A percentile compares a stretch with the other conserved stretches of the same genome.
phyloP scores from a whole-genome alignment of 2,329 filamentous ascomycete genomes.

The Lithohypha guttulata region DNA sequence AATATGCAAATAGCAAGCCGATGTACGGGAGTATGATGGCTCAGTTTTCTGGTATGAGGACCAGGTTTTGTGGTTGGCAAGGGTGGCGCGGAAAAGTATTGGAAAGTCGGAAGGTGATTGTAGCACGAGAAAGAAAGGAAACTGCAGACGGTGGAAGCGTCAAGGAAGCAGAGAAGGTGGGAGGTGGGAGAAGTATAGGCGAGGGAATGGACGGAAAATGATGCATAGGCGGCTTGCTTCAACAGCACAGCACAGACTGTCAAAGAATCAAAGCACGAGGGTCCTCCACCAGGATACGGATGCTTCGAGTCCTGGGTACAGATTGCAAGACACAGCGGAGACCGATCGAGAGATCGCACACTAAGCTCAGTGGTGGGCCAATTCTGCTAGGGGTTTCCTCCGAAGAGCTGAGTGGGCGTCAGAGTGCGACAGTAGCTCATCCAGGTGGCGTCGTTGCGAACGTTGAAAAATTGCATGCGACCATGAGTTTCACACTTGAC shows the following conservation, averaged over 20 bases:
- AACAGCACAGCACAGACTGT: background rate
- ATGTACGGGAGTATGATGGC: too few species aligned
- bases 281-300: background rate
- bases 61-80: too few species aligned
- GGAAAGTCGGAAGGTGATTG: background rate
- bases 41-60: too few species aligned
- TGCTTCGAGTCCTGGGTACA: slow-evolving; percentile 7
- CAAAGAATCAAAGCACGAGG: slow-evolving; percentile 1
- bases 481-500: too few species aligned
- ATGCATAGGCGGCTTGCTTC: slow-evolving; percentile 1
- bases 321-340: slow-evolving; percentile 14
- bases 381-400: too few species aligned
- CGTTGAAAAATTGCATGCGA: too few species aligned
- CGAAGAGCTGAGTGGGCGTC: too few species aligned
- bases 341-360: slow-evolving; percentile 23
- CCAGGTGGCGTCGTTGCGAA: too few species aligned
- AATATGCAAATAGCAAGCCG: too few species aligned
- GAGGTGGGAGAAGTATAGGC: slow-evolving; percentile 7
- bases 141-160: slow-evolving; percentile 4
- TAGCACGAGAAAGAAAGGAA: slow-evolving; percentile 7
- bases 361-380: slow-evolving; percentile 7
- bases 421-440: too few species aligned
- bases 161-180: slow-evolving; percentile 1
- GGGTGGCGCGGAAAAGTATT: background rate
- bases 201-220: slow-evolving; percentile 1